A percentile compares a stretch with the other conserved stretches of the same genome.
Conservation (phyloP, 2,329 filamentous ascomycete genomes). For the Penicillium sp. region DNA sequence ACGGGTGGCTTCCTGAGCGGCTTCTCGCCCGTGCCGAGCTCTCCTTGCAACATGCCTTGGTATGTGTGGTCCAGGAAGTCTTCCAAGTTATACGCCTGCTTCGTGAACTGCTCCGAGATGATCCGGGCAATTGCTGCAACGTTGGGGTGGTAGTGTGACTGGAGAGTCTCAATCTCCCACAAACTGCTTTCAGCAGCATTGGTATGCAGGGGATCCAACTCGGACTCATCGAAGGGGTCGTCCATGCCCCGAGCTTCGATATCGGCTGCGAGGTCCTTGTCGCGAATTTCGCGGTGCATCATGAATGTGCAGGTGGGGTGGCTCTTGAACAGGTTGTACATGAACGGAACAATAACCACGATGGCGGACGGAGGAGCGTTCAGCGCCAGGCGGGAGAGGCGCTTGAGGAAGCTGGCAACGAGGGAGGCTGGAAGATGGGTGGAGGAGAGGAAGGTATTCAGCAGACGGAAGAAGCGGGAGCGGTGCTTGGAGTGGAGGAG, state of each 20-base stretch:
- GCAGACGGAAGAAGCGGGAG: conserved; percentile 83
- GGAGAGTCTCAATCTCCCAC: conserved; percentile 90
- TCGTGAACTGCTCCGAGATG: conserved; percentile 94
- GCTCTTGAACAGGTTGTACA: conserved; percentile 87
- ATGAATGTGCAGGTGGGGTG: conserved; percentile 94
- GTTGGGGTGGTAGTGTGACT: conserved; percentile 94
- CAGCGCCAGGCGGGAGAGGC: conserved; percentile 78
- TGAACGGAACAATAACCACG: conserved; percentile 83
- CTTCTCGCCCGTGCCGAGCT: conserved; percentile 62
- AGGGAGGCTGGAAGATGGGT: conserved; percentile 87
- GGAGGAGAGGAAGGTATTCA: conserved; percentile 85
- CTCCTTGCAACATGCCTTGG: conserved; percentile 67
- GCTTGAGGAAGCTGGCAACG: conserved; percentile 94
- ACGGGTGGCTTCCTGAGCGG: conserved; percentile 80
- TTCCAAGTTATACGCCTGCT: conserved; percentile 89
- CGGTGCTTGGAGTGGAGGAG: conserved; percentile 92
- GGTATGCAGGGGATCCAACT: conserved; percentile 79
- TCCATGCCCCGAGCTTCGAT: conserved; percentile 60
- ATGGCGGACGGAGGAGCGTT: conserved; percentile 85
- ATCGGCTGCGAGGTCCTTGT: conserved; percentile 53
- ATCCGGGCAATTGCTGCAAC: conserved; percentile 92
- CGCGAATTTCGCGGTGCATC: conserved; percentile 72
- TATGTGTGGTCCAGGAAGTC: conserved; percentile 97
- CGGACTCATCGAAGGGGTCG: conserved; percentile 73
- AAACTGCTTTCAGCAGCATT: conserved; percentile 84